Evolutionary conservation across 208 protist genomes (phyloP), one percentile per base, ranked within the genome.

Genomic region (Acanthamoeba castellanii): DNA sequence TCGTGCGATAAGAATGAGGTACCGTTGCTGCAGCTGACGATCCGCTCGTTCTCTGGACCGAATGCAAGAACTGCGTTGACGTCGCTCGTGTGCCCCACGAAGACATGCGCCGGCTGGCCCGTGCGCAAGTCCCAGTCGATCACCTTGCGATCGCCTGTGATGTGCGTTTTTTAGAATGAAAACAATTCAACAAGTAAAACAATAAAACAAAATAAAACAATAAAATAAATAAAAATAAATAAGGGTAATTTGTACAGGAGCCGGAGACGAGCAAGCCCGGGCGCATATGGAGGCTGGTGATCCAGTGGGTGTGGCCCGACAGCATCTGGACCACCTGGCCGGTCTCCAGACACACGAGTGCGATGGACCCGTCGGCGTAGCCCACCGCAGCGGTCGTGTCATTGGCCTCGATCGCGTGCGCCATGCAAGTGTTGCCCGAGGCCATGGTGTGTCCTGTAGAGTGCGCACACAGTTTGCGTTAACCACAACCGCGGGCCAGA

Each of bases 41-140:
- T 32, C 25, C 25, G 61, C 20, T 70, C 61, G 61, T 70, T 32
- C 27, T 2, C 27, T 16, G 61, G 7, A 9, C 61, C 61, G 25
- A n/a, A 30, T 0, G 25, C 8, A 70, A 70, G 61, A 4, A 70
- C 61, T 3, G 61, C 27, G 61, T 70, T 70, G 61, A 70, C n/a
- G 7, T n/a, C 27, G 8, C n/a, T 27, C 25, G 20, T 25, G n/a
- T 70, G 61, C 27, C 72, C 72, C 0, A 1, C 7, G 72, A 81
- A 81, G 72, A 81, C 42, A 13, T 81, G 42, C 34, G 72, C 72
- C 7, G 72, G 72, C 72, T 42, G 32, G 72, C 13, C 22, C 22
- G 42, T 47, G 30, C 72, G 30, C 34, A 81, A 16, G 72, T 81
- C 72, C 72, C 72, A 81, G 42, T 81, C 72, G 32, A 81, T 47